Evolutionary conservation across 768 basidiomycete species (phyloP), one percentile per base, ranked within the genome.

Genomic region (Holtermanniella nyarrowii): DNA sequence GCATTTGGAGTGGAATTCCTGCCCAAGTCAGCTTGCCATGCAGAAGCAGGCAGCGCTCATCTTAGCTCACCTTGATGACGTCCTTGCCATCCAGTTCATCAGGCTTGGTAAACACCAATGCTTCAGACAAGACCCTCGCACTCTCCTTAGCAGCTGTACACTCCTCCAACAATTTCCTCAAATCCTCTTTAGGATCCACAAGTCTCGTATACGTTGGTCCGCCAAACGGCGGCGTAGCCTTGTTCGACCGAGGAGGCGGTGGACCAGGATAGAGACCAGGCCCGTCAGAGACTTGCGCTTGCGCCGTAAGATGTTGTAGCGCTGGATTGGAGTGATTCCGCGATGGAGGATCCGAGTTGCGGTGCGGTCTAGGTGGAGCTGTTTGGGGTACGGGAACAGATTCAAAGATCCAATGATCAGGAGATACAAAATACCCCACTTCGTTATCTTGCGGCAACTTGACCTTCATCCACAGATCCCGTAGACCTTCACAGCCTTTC

Each of bases 1-100:
- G 66, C 88, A 89, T 63, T 86, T 86, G 14, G 70, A 62, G 60
- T 86, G 80, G 62, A 89, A 90, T 72, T 91, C 89, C 88, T 93
- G 53, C 7, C 16, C 16, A 24, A 2, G 40, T 21, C 3, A 18
- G 39, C 44, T n/a, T n/a, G n/a, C n/a, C 46, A 27, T 37, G 26
- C 22, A 11, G 27, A 1, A 10, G 25, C 22, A 2, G 11, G 48
- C 3, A 55, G 20, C 24, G 18, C n/a, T 12, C 37, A 43, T 22
- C 23, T n/a, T 49, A 50, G 70, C 79, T 23, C 42, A 84, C 88
- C 70, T 77, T 76, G 66, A 89, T 84, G 44, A 90, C 75, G 5
- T 78, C 77, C 66, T 78, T 78, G 4, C 60, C 71, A 63, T 75
- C 77, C 46, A 89, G 67, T 47, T 86, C 82, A 48, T 85, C 83